Conservation (phyloP, 2,329 filamentous ascomycete genomes). For the Leptographium flavum region DNA sequence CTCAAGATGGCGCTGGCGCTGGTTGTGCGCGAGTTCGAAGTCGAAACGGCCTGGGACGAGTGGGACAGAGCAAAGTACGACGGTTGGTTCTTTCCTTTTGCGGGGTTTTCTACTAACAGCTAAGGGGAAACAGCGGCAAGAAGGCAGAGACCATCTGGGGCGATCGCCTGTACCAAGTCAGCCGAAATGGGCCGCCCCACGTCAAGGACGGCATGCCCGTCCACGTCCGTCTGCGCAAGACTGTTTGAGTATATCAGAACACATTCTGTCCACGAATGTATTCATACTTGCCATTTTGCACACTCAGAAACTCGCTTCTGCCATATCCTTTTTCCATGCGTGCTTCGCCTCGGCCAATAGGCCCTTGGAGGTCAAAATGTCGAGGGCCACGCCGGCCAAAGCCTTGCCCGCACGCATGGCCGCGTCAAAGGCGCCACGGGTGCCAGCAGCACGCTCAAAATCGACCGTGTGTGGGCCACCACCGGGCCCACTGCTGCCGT, state of each 20-base stretch:
- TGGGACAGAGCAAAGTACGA: conserved; percentile 14
- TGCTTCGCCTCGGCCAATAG: conserved; percentile 27
- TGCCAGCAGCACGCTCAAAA: conserved; percentile 36
- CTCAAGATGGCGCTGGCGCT: conserved; percentile 8
- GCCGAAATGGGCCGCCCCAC: conserved; percentile 15
- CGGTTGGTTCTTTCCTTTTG: not conserved
- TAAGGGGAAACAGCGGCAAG: conserved; percentile 11
- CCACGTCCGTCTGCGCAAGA: conserved; percentile 15
- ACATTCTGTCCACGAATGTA: too few species aligned
- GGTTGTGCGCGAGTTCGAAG: conserved; percentile 7
- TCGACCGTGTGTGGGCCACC: conserved; percentile 36
- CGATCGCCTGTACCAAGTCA: conserved; percentile 17
- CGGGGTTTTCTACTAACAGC: too few species aligned
- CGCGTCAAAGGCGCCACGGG: conserved; percentile 28
- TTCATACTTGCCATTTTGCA: too few species aligned
- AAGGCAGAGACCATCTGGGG: conserved; percentile 16
- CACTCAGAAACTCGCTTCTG: too few species aligned
- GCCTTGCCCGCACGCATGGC: conserved; percentile 32
- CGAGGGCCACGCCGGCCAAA: conserved; percentile 31
- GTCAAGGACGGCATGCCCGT: conserved; percentile 25
- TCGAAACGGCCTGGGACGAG: conserved; percentile 8
- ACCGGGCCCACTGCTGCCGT: conserved; percentile 14
- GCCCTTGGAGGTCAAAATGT: conserved; percentile 27
- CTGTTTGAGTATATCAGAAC: not conserved
- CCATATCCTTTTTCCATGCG: conserved; percentile 19